Conservation (phyloP, 768 basidiomycete genomes). For the Psilocybe tampanensis region DNA sequence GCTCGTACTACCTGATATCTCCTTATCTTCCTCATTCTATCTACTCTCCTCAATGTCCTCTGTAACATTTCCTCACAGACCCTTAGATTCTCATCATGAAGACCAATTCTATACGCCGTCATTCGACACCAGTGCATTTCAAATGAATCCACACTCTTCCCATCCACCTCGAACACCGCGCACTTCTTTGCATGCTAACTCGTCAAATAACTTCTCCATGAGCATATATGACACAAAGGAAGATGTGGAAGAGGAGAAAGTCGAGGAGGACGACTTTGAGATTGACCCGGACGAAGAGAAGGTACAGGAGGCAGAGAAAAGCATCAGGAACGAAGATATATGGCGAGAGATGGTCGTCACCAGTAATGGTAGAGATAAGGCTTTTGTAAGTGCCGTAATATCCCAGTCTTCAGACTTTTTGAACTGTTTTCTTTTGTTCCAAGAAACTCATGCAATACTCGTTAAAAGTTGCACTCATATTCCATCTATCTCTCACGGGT, state of each 20-base stretch:
- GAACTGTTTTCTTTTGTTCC: neutral
- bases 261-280: slow-evolving; percentile 45
- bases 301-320: slow-evolving; percentile 44
- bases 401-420: neutral
- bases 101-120: slow-evolving; percentile 56
- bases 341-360: slow-evolving; percentile 82
- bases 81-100: slow-evolving; percentile 46
- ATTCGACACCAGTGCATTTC: slow-evolving; percentile 68
- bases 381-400: slow-evolving; percentile 60
- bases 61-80: slow-evolving; percentile 52
- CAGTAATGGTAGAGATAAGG: slow-evolving; percentile 82
- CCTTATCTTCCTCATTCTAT: neutral
- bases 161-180: slow-evolving; percentile 81
- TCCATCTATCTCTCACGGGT: slow-evolving; percentile 57
- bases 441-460: slow-evolving; percentile 91
- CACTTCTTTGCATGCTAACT: slow-evolving; percentile 44
- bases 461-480: slow-evolving; percentile 70
- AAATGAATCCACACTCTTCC: slow-evolving; percentile 79
- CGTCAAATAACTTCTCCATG: slow-evolving; percentile 39
- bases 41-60: slow-evolving; percentile 54
- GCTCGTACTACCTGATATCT: slow-evolving; percentile 1
- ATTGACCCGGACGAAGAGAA: slow-evolving; percentile 52
- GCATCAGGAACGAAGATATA: slow-evolving; percentile 64
- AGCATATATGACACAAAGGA: slow-evolving; percentile 49
- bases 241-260: slow-evolving; percentile 34